Percentiles rank a stretch among this genome's conserved stretches.
These are phyloP conservation scores for Camellia japonica DNA, from an alignment of 148 eudicot species.

Conservation along the genomic window DNA sequence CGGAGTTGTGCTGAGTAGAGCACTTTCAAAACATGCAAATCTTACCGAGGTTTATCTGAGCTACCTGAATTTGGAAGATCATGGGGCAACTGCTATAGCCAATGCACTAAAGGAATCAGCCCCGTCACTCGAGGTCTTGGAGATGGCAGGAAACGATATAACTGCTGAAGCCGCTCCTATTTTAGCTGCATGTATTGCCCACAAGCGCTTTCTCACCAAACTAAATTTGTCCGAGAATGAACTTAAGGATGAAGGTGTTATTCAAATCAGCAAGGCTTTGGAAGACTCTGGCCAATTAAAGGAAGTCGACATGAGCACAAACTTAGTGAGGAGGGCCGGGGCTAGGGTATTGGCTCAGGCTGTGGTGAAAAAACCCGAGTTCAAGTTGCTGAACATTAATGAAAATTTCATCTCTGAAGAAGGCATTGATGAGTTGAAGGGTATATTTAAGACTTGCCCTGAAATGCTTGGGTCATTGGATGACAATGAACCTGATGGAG, in stretches of 20 bases:
- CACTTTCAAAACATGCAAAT: slow-evolving; percentile 32
- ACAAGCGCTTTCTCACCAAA: slow-evolving; percentile 34
- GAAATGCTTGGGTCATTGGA: slow-evolving; percentile 51
- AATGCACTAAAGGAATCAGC: slow-evolving; percentile 42
- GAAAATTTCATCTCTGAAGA: slow-evolving; percentile 57
- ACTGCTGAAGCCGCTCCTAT: slow-evolving; percentile 39
- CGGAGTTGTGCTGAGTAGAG: slow-evolving; percentile 49
- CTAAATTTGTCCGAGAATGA: slow-evolving; percentile 63
- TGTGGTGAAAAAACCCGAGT: slow-evolving; percentile 40
- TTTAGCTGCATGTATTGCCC: slow-evolving; percentile 44
- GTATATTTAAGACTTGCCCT: slow-evolving; percentile 41
- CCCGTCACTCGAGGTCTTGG: slow-evolving; percentile 44
- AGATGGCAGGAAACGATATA: slow-evolving; percentile 70
- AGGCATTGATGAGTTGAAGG: slow-evolving; percentile 50
- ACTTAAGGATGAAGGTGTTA: slow-evolving; percentile 54
- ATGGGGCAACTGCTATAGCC: slow-evolving; percentile 49
- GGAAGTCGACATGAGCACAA: slow-evolving; percentile 52
- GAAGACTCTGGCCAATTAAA: slow-evolving; percentile 34
- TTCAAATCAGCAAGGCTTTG: slow-evolving; percentile 40
- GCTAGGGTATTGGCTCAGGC: slow-evolving; percentile 42
- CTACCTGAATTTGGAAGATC: slow-evolving; percentile 62
- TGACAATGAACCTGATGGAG: slow-evolving; percentile 60
- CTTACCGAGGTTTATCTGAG: slow-evolving; percentile 55
- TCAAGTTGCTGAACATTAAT: slow-evolving; percentile 47
- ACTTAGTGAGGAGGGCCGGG: slow-evolving; percentile 40